Evolutionary conservation across 2,329 filamentous ascomycete genomes (phyloP).

Genomic region (Rutstroemia sp.): DNA sequence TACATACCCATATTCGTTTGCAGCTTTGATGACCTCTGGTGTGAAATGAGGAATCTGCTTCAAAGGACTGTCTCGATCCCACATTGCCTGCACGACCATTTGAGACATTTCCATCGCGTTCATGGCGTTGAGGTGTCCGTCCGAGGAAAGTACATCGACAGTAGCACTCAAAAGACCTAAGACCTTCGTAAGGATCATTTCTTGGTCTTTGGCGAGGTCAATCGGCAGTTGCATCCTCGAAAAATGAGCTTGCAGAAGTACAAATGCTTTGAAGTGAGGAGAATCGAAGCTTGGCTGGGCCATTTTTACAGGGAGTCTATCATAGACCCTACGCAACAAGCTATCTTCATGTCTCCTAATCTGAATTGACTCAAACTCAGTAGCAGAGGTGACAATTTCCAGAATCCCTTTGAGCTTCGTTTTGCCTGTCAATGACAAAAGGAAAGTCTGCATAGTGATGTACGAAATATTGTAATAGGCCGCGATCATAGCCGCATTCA

Average conservation of each 20-base stretch:
- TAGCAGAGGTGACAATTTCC: conserved; percentile 94
- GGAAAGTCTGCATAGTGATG: conserved; percentile 97
- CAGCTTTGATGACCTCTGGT: conserved; percentile 72
- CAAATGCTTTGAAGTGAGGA: conserved; percentile 97
- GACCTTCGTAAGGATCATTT: conserved; percentile 76
- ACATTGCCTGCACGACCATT: conserved; percentile 98
- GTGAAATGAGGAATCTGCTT: conserved; percentile 97
- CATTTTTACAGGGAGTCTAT: conserved; percentile 93
- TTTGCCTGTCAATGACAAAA: conserved; percentile 77
- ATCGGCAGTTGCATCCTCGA: conserved; percentile 94
- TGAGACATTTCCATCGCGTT: conserved; percentile 98
- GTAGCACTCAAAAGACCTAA: conserved; percentile 83
- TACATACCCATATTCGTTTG: conserved; percentile 67
- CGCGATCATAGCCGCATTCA: conserved; percentile 96
- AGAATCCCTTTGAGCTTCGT: conserved; percentile 96
- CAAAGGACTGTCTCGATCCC: conserved; percentile 92
- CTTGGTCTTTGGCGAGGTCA: conserved; percentile 93
- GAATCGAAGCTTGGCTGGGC: conserved; percentile 77
- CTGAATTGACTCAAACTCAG: conserved; percentile 92
- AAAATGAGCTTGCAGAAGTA: conserved; percentile 96
- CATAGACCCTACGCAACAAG: conserved; percentile 85
- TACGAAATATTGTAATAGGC: conserved; percentile 99
- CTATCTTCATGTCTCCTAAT: conserved; percentile 88
- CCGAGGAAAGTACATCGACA: conserved; percentile 91
- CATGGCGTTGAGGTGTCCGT: conserved; percentile 95